Percentiles rank a stretch among this genome's conserved stretches.
Evolutionary conservation across 176 grass and related monocot species (phyloP).

Genomic region (Tillandsia leiboldiana): DNA sequence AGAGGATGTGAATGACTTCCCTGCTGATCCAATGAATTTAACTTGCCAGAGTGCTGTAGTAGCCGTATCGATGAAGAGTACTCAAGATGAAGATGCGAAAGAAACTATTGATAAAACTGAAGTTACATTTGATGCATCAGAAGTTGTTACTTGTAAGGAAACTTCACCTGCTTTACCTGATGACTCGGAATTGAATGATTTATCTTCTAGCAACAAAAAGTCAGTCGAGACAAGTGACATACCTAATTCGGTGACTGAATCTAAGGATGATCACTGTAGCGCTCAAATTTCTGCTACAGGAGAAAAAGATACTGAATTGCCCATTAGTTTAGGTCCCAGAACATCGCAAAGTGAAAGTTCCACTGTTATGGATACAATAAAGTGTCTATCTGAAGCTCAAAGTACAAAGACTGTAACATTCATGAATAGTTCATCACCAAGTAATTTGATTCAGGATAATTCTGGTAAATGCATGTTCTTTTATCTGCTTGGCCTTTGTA

Average conservation of each 20-base stretch:
- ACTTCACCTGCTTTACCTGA: conserved; percentile 22
- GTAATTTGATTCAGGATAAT: conserved; percentile 31
- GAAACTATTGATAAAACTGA: conserved; percentile 14
- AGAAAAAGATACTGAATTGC: conserved; percentile 19
- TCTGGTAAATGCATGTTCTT: conserved; percentile 32
- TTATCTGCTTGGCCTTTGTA: background rate
- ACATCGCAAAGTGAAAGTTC: conserved; percentile 7
- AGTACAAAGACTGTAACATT: conserved; percentile 20
- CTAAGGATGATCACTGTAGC: conserved; percentile 7
- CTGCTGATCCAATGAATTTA: conserved; percentile 12
- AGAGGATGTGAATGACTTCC: conserved; percentile 2
- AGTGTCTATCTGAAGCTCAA: conserved; percentile 15
- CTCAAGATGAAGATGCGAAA: conserved; percentile 18
- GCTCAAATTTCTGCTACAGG: conserved; percentile 8
- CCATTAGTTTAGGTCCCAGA: conserved; percentile 20
- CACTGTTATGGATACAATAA: conserved; percentile 26
- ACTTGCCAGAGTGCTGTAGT: background rate
- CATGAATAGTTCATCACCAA: conserved; percentile 23
- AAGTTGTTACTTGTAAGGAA: conserved; percentile 16
- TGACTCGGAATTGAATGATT: conserved; percentile 14
- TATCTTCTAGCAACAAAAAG: conserved; percentile 14
- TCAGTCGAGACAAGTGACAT: conserved; percentile 19
- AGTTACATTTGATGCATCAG: conserved; percentile 27
- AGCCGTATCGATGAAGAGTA: conserved; percentile 3
- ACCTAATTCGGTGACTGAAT: conserved; percentile 25